Conservation (phyloP, 148 eudicot species). For the Persicaria tinctoria region DNA sequence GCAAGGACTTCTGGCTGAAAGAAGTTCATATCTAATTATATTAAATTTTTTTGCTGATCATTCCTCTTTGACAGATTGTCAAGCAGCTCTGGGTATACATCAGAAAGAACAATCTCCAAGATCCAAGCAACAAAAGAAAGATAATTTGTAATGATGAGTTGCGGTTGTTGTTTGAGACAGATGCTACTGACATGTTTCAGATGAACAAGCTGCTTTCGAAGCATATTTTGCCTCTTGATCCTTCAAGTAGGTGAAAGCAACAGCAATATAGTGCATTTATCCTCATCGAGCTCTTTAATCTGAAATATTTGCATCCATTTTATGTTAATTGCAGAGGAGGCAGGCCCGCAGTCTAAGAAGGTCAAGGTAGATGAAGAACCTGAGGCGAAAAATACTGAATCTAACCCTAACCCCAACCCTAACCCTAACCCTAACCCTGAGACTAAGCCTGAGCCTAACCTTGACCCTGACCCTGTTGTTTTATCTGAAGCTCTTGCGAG, state of each 20-base stretch:
- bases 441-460: neutral
- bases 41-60: neutral
- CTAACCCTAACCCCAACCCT: neutral
- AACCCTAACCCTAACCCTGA: neutral
- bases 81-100: conserved; percentile 94
- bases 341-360: conserved; percentile 30
- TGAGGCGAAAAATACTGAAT: conserved; percentile 24
- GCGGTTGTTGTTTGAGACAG: conserved; percentile 39
- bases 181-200: conserved; percentile 45
- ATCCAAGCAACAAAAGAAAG: conserved; percentile 87
- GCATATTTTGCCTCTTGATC: conserved; percentile 31
- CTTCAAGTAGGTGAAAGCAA: conserved; percentile 22
- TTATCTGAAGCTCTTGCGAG: conserved; percentile 43
- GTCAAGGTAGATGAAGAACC: conserved; percentile 25
- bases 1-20: neutral
- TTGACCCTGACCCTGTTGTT: conserved; percentile 17
- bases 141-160: conserved; percentile 42
- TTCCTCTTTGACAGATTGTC: conserved; percentile 51
- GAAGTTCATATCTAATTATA: too few relatives aligned
- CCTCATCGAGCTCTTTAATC: neutral
- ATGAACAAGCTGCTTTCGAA: conserved; percentile 47
- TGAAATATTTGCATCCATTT: conserved; percentile 5
- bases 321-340: conserved; percentile 25
- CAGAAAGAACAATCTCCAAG: conserved; percentile 92
- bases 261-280: neutral